Evolutionary conservation across 2,329 filamentous ascomycete species (phyloP).

Genomic region (Cordyceps pruinosa): DNA sequence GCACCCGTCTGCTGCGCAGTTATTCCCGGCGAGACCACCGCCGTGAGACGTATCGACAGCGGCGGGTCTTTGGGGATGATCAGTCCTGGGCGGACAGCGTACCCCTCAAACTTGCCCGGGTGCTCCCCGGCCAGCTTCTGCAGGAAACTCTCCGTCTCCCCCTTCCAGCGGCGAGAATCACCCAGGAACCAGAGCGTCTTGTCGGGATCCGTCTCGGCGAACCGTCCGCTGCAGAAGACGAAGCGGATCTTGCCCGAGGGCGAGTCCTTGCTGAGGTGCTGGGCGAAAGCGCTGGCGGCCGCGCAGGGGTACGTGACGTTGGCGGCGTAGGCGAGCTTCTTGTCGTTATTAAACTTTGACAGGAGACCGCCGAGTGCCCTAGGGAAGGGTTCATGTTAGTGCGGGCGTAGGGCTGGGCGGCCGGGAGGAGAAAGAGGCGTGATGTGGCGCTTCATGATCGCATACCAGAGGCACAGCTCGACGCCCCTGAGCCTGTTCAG

Average conservation of each 20-base stretch:
- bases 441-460: background rate
- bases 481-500: constrained; percentile 39
- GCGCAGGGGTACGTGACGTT: constrained; percentile 54
- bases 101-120: constrained; percentile 27
- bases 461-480: constrained; percentile 59
- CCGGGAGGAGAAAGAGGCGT: background rate
- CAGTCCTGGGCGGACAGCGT: constrained; percentile 29
- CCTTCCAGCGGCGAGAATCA: constrained; percentile 32
- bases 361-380: constrained; percentile 38
- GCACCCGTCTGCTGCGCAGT: constrained; percentile 28
- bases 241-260: constrained; percentile 33
- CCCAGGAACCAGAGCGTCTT: constrained; percentile 29
- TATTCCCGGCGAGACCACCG: constrained; percentile 26
- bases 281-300: constrained; percentile 50
- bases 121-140: constrained; percentile 30
- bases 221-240: constrained; percentile 35
- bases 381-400: background rate
- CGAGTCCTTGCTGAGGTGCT: constrained; percentile 24
- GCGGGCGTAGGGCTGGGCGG: background rate
- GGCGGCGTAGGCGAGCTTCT: constrained; percentile 40
- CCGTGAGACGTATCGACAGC: constrained; percentile 21
- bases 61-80: constrained; percentile 23
- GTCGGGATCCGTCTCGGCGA: constrained; percentile 26
- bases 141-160: constrained; percentile 33
- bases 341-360: constrained; percentile 41